Evolutionary conservation across 176 grass and related monocot genomes (phyloP).

Genomic region (Canna indica): DNA sequence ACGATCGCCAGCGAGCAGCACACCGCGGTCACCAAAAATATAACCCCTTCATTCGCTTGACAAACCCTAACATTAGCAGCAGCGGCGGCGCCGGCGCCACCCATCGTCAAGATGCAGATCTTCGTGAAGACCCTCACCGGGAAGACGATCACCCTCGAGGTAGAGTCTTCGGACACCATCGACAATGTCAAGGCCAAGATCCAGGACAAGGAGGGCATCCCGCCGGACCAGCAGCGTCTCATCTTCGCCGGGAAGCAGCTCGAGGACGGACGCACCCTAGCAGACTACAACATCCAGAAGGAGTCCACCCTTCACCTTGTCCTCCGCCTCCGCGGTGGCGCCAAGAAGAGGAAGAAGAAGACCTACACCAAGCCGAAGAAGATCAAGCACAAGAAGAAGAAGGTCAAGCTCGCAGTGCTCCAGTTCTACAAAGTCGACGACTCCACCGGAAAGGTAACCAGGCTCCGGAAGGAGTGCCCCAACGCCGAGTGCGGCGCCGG

Average conservation of each 20-base stretch:
- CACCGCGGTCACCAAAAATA: too few species aligned
- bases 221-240: constrained; percentile 15
- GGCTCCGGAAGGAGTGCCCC: constrained; percentile 76
- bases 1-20: too few species aligned
- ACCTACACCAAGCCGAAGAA: constrained; percentile 73
- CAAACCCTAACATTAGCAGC: not conserved
- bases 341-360: constrained; percentile 81
- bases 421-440: constrained; percentile 78
- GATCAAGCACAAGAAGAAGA: constrained; percentile 68
- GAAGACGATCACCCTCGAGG: constrained; percentile 23
- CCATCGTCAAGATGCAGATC: constrained; percentile 18
- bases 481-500: constrained; percentile 59
- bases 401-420: constrained; percentile 63
- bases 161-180: constrained; percentile 20
- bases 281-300: constrained; percentile 67
- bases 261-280: constrained; percentile 37
- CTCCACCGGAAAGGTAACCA: constrained; percentile 50
- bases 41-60: too few species aligned
- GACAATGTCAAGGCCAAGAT: constrained; percentile 13
- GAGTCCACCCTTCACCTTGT: constrained; percentile 57
- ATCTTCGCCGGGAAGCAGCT: constrained; percentile 22
- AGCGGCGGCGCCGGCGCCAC: not conserved
- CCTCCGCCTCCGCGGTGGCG: constrained; percentile 47
- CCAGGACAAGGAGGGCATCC: constrained; percentile 12
- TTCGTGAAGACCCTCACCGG: constrained; percentile 22